Evolutionary conservation across 768 basidiomycete species (phyloP), one percentile per base, ranked within the genome.

Genomic region (Leucocoprinus sp.): DNA sequence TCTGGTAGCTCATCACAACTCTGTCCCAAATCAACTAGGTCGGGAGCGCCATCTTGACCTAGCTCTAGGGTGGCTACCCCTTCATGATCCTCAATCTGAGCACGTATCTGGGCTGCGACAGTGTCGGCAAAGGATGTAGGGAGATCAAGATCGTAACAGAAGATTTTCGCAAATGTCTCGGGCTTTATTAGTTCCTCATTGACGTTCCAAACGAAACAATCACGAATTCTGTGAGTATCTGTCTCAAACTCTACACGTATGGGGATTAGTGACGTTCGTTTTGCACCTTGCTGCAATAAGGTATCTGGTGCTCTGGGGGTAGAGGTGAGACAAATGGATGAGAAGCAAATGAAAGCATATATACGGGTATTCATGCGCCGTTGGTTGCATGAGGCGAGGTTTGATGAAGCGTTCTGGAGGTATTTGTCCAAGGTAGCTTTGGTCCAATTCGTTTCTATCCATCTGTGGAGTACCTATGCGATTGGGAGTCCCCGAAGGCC

Each of bases 211-310:
- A 90, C 77, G 61, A 99, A 98, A 57, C 84, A 85, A 58, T 99
- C 96, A 33, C 93, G 83, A 60, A 99, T 79, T 55, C 93, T 73
- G 57, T 89, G 88, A 0, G 85, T 85, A 8, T 91, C 89, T 8
- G 86, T 91, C 59, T 97, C 93, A 55, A 99, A 81, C 55, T 98
- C 93, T 42, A 99, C 87, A 37, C 90, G 88, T 48, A 99, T 90
- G 2, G 96, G 96, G 9, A 98, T 80, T 26, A 95, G 78, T 0
- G 71, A 61, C 0, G 70, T 58, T 34, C 64, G 62, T 46, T 63
- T 66, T 41, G 69, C 58, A 2, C 88, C 85, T 55, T 87, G 79
- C 14, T 60, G 59, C 40, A 83, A 76, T 24, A 95, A 61, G 9
- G 70, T 64, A 24, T 90, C 83, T 36, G 74, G 71, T 1, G 82